Conservation (phyloP, 2,329 filamentous ascomycete species). For the Teratosphaeria zuluensis region DNA sequence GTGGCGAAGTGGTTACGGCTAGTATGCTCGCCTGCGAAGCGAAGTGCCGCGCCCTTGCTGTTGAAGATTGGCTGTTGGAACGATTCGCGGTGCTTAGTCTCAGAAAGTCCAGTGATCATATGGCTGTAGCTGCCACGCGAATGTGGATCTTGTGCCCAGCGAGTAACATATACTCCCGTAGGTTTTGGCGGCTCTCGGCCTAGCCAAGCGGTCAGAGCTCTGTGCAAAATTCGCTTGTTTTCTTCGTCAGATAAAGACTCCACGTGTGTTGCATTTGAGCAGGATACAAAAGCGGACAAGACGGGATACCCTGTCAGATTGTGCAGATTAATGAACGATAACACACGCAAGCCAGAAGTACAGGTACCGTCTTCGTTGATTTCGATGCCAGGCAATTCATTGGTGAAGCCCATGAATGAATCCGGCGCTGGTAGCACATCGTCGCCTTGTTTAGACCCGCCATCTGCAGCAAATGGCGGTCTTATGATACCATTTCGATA, state of each 20-base stretch:
- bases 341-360: slow-evolving; percentile 6
- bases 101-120: slow-evolving; percentile 13
- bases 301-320: slow-evolving; percentile 13
- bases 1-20: slow-evolving; percentile 18
- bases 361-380: slow-evolving; percentile 9
- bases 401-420: slow-evolving; percentile 13
- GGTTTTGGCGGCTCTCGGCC: slow-evolving; percentile 13
- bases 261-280: slow-evolving; percentile 12
- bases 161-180: slow-evolving; percentile 14
- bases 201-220: slow-evolving; percentile 12
- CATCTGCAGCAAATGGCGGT: background rate
- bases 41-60: slow-evolving; percentile 7
- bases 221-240: slow-evolving; percentile 12
- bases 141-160: slow-evolving; percentile 13
- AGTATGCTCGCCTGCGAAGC: slow-evolving; percentile 20
- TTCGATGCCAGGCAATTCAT: slow-evolving; percentile 12
- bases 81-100: slow-evolving; percentile 10
- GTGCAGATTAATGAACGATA: slow-evolving; percentile 14
- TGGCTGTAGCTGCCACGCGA: slow-evolving; percentile 17
- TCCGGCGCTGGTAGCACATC: slow-evolving; percentile 5
- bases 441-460: background rate
- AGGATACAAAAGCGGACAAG: slow-evolving; percentile 15
- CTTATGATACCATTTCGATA: slow-evolving; percentile 8
- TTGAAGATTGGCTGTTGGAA: slow-evolving; percentile 10
- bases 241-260: slow-evolving; percentile 12